Base-by-base conservation (phyloP, 345 rosid genomes). In the Camelina laxa region DNA sequence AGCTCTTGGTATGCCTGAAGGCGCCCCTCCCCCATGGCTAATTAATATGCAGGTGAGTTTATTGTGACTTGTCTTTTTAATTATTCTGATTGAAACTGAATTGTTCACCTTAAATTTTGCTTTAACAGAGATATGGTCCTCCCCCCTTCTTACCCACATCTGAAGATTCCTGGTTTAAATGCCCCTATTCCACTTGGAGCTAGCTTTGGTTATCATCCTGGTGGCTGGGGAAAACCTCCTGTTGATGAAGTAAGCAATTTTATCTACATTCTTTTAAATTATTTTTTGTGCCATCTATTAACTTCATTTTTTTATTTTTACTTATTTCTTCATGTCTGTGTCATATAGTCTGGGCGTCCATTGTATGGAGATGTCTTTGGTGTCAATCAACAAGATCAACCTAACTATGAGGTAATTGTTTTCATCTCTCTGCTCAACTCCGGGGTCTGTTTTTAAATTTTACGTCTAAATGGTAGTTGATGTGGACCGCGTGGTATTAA, bases 171-270 rank as follows among this genome's bases (percentile, higher is more conserved):
- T 65, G 99, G 99, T 39, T 81, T 96, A 1, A 95, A 92, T 86
- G 97, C 98, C 66, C 98, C 99, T 47, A 96, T 96, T 74, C 98
- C 99, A 10, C 86, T 77, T 60, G 99, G 98, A 78, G 93, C 99
- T 69, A 92, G 91, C 85, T 96, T 96, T 81, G 99, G 98, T 45
- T 96, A 88, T 72, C 97, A 92, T 77, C 84, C 96, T 75, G 99
- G 99, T 77, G 98, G 97, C 81, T 92, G 99, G 98, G 99, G 99
- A 57, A 92, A 96, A 82, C 98, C 98, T 82, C 99, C 99, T 54
- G 99, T 96, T 72, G 99, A 96, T 70, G 98, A 96, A 79, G 99
- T 91, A 86, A 80, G 80, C 30, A 64, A 14, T 57, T 55, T 49
- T 48, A 51, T 65, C 22, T 65, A n/a, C 36, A 54, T 36, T 33